Percentiles rank a stretch among this genome's conserved stretches.
Conservation (phyloP, 768 basidiomycete species). For the Lentinula boryana region DNA sequence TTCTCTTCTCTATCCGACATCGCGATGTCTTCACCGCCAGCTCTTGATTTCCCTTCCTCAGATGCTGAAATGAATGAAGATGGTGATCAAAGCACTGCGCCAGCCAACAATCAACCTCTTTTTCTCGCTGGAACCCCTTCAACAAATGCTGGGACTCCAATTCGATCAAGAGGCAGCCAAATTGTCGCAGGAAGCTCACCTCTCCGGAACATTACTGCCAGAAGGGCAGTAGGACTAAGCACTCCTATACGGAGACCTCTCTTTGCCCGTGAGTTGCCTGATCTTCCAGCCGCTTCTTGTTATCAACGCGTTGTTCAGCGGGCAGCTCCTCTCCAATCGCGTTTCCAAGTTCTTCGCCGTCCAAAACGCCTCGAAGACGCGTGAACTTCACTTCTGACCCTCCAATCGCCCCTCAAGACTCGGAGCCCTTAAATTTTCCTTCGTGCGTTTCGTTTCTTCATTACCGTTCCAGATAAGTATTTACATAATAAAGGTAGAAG, state of each 20-base stretch:
- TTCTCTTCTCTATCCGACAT: not conserved
- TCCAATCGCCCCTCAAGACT: conserved; percentile 32
- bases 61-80: conserved; percentile 52
- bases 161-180: conserved; percentile 28
- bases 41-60: conserved; percentile 59
- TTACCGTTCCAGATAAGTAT: not conserved
- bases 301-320: conserved; percentile 23
- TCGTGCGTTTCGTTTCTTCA: conserved; percentile 39
- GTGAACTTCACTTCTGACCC: conserved; percentile 25
- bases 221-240: conserved; percentile 47
- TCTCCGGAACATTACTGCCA: conserved; percentile 38
- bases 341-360: conserved; percentile 60
- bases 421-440: conserved; percentile 68
- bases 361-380: conserved; percentile 38
- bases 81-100: conserved; percentile 24
- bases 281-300: not conserved
- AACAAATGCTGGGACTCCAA: conserved; percentile 42
- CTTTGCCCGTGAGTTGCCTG: conserved; percentile 39
- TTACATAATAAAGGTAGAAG: conserved; percentile 29
- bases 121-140: conserved; percentile 51
- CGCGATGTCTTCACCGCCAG: conserved; percentile 60
- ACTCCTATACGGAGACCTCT: conserved; percentile 53
- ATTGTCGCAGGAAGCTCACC: conserved; percentile 39
- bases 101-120: conserved; percentile 38
- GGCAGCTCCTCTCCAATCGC: conserved; percentile 60